These are phyloP conservation scores for Daldinia loculata DNA, from an alignment of 495 filamentous ascomycete genomes.

Conservation along the genomic window DNA sequence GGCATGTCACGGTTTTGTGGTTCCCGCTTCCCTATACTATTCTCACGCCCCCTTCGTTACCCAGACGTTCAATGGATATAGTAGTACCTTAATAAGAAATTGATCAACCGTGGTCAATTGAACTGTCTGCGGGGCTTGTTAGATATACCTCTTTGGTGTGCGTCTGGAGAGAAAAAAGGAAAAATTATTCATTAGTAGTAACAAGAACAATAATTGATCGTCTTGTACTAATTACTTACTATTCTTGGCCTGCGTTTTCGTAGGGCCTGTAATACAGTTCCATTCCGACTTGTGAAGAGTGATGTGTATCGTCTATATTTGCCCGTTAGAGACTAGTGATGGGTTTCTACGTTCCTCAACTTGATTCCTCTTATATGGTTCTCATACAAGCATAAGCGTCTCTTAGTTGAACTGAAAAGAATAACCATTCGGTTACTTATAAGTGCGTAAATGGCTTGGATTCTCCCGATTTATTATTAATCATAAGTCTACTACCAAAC, in stretches of 20 bases:
- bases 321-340: too few species aligned
- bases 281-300: not conserved
- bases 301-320: not conserved
- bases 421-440: too few species aligned
- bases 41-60: conserved; percentile 42
- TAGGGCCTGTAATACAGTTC: not conserved
- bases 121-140: conserved; percentile 41
- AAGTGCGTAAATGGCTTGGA: too few species aligned
- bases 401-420: too few species aligned
- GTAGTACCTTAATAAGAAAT: conserved; percentile 38
- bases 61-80: conserved; percentile 45
- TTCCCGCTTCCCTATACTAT: conserved; percentile 43
- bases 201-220: conserved; percentile 44
- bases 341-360: too few species aligned
- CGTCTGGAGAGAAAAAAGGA: conserved; percentile 35
- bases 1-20: conserved; percentile 31
- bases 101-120: conserved; percentile 37
- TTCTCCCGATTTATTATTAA: too few species aligned
- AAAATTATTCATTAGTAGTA: conserved; percentile 45
- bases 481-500: too few species aligned
- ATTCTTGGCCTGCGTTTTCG: not conserved
- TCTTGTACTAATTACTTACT: conserved; percentile 37
- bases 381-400: too few species aligned
- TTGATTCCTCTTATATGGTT: too few species aligned
- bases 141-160: conserved; percentile 48